Conservation (phyloP, 371 early-diverging fungal species). For the Mucor lusitanicus region DNA sequence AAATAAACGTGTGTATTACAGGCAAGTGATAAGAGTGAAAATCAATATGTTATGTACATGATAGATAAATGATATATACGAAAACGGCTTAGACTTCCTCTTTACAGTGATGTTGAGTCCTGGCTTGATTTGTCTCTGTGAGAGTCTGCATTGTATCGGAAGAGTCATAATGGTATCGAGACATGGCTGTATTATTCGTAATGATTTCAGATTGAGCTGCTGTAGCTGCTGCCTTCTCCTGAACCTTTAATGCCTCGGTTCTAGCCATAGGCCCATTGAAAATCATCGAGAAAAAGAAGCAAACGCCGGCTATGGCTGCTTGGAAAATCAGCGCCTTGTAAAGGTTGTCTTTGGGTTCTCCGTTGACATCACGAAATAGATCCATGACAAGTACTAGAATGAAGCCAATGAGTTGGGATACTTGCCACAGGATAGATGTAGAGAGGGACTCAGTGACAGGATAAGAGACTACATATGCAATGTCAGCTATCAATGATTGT, state of each 20-base stretch:
- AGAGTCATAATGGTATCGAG: conserved; percentile 1
- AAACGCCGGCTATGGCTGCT: conserved; percentile 32
- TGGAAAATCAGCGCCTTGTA: conserved; percentile 40
- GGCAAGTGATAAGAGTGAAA: no score
- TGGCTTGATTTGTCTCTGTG: not conserved
- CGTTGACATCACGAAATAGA: conserved; percentile 35
- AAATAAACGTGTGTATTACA: no score
- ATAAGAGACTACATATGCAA: conserved; percentile 25
- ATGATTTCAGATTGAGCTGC: not conserved
- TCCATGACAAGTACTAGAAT: conserved; percentile 39
- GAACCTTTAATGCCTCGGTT: conserved; percentile 5
- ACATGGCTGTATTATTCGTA: not conserved
- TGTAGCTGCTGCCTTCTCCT: not conserved
- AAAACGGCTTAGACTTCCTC: not conserved
- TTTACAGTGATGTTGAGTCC: not conserved
- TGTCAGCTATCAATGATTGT: not conserved
- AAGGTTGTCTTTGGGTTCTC: conserved; percentile 40
- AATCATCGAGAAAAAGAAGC: conserved; percentile 29
- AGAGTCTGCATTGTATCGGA: not conserved
- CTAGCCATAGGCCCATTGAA: conserved; percentile 41
- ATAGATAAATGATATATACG: no score
- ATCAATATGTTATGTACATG: no score
- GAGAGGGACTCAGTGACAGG: conserved; percentile 42
- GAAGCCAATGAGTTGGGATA: conserved; percentile 35
- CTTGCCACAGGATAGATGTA: conserved; percentile 46